Conservation (phyloP, 129 eudicot genomes). For the Tagetes erecta region DNA sequence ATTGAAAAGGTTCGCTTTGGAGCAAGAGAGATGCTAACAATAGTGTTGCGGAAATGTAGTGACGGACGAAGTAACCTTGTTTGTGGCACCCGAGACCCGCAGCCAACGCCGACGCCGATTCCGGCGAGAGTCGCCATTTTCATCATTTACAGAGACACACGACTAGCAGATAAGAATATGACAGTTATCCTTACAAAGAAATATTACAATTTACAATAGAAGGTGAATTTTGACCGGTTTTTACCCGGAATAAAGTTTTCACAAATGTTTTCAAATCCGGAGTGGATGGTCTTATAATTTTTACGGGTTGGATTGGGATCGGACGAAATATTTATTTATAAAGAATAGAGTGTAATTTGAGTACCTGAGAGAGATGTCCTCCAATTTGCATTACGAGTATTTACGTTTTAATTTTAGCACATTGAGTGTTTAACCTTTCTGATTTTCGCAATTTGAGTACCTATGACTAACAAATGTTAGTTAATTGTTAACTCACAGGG, state of each 20-base stretch:
- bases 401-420: too few species aligned
- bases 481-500: too few species aligned
- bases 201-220: neutral
- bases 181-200: neutral
- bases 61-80: constrained; percentile 31
- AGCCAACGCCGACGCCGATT: constrained; percentile 7
- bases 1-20: constrained; percentile 38
- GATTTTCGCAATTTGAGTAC: too few species aligned
- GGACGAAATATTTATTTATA: too few species aligned
- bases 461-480: too few species aligned
- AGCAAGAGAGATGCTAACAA: constrained; percentile 6
- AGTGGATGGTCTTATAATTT: neutral
- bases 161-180: neutral
- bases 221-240: neutral
- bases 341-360: too few species aligned
- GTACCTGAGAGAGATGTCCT: too few species aligned
- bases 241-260: too few species aligned
- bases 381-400: too few species aligned
- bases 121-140: constrained; percentile 39
- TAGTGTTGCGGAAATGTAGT: constrained; percentile 12
- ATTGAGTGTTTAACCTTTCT: too few species aligned
- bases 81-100: constrained; percentile 7
- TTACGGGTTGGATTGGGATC: too few species aligned
- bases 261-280: too few species aligned
- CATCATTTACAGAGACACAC: constrained; percentile 8